Percentiles rank a stretch among this genome's conserved stretches.
phyloP scores from a whole-genome alignment of 495 filamentous ascomycete genomes.

The Opeltia flavorubescens region DNA sequence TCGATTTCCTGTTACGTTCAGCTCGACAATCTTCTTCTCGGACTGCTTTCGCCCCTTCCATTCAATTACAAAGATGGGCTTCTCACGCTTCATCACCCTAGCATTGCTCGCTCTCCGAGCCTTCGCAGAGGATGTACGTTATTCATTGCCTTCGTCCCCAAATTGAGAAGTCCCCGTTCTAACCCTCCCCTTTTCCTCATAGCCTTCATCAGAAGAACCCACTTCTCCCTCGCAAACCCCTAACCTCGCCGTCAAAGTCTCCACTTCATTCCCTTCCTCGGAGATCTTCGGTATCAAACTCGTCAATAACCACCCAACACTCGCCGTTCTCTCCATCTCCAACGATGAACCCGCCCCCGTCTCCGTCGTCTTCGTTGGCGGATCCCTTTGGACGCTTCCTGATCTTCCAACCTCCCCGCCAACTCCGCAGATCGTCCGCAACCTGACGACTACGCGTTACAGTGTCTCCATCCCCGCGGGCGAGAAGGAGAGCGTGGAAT shows the following conservation, averaged over 20 bases:
- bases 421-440: slow-evolving; percentile 50
- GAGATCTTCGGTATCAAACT: slow-evolving; percentile 94
- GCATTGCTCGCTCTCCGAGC: slow-evolving; percentile 51
- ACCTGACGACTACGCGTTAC: slow-evolving; percentile 67
- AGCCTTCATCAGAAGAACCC: slow-evolving; percentile 33
- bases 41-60: too few relatives aligned
- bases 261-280: slow-evolving; percentile 68
- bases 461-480: slow-evolving; percentile 64
- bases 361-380: slow-evolving; percentile 55
- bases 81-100: slow-evolving; percentile 55
- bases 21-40: too few relatives aligned
- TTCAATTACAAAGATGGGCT: slow-evolving; percentile 44
- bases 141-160: not conserved
- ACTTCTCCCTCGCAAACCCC: slow-evolving; percentile 35
- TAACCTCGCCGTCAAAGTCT: slow-evolving; percentile 58
- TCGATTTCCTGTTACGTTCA: too few relatives aligned
- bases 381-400: slow-evolving; percentile 46
- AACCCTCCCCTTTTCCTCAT: not conserved
- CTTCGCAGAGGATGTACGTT: slow-evolving; percentile 17
- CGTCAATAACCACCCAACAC: slow-evolving; percentile 81
- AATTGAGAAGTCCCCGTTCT: not conserved
- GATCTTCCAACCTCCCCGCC: slow-evolving; percentile 32
- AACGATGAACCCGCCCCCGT: slow-evolving; percentile 75
- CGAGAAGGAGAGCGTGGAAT: slow-evolving; percentile 59
- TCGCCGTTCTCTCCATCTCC: slow-evolving; percentile 62